Evolutionary conservation across 148 eudicot species (phyloP), one percentile per base, ranked within the genome.

Genomic region (Arbutus unedo): DNA sequence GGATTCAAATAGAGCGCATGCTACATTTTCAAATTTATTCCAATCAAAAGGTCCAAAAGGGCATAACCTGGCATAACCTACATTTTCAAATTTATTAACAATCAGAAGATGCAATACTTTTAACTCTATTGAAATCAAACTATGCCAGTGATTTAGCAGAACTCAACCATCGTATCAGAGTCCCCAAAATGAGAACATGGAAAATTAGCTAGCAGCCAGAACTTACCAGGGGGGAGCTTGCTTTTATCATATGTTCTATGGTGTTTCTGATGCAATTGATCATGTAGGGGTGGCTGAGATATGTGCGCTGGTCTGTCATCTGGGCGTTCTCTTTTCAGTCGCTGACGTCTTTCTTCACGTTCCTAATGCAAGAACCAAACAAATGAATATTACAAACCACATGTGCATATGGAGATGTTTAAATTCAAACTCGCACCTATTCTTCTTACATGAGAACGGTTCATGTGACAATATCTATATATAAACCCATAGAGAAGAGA

Each of bases 181-280:
- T 74, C n/a, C 14, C 7, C 43, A 19, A 41, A 79, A 56, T 5
- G 0, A 53, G 51, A 57, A 16, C 67, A 31, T 43, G 76, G 45
- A 13, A 75, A 51, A 31, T 31, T 31, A 31, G 38, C 38, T 31
- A 31, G 14, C 16, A 45, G 68, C 59, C 31, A 62, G 68, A 82
- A 80, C 86, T 84, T 90, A 94, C 99, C 98, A 79, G 97, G 98
- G 56, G 99, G 99, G 80, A 97, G 95, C 82, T 82, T 93, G 82
- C 79, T 84, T 84, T 84, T 88, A 76, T 90, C 95, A 83, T 80
- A 84, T 54, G 88, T 55, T 87, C 88, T 92, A 31, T 86, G 79
- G 81, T 88, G 88, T 85, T 94, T 97, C 50, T 84, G 89, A 68
- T 82, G 89, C 68, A 81, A 89, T 75, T 90, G 91, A 68, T 93